Base-by-base conservation (phyloP, 1,139 yeast species). In the Meyerozyma guilliermondii region DNA sequence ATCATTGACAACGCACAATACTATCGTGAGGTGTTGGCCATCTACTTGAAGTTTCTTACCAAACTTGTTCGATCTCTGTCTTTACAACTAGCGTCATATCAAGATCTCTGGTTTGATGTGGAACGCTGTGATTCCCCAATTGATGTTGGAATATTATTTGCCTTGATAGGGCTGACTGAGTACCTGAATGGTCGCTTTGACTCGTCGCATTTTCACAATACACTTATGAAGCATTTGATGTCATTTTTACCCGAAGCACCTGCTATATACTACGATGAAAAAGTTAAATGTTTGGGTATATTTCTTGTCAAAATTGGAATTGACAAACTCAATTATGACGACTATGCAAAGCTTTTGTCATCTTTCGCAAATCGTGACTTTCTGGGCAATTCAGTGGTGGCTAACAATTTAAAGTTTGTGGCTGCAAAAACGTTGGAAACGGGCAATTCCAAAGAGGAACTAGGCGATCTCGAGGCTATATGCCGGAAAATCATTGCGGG, bases 1-100 rank as follows among this genome's bases (percentile, higher is more conserved):
- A 52, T 68, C 6, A 49, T 62, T 6, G 75, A 71, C 46, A 71
- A 71, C 46, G 56, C 55, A 39, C 49, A 52, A 30, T 71, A 68
- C 51, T 71, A 72, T 49, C 59, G 56, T 28, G 75, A 71, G 43
- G 59, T 71, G 2, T 53, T 53, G 23, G 43, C 39, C 6, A 50
- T 64, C 9, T 65, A 53, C 51, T 40, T 56, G 26, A 61, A 59
- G 43, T 71, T 69, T 43, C 40, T 67, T n/a, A 51, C 54, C 36
- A 70, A 66, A 48, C 47, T 70, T 8, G 50, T 67, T 9, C 48
- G 50, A 28, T 43, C 48, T 13, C 48, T 16, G 14, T 13, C 13
- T 7, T 6, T 23, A 11, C 20, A 22, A 5, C 14, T 33, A 4
- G 36, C 17, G 9, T 11, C 3, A 5, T 33, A 33, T 13, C 24